A percentile compares a stretch with the other conserved stretches of the same genome.
Evolutionary conservation across 257 asterid species (phyloP).

Genomic region (Lycium barbarum): DNA sequence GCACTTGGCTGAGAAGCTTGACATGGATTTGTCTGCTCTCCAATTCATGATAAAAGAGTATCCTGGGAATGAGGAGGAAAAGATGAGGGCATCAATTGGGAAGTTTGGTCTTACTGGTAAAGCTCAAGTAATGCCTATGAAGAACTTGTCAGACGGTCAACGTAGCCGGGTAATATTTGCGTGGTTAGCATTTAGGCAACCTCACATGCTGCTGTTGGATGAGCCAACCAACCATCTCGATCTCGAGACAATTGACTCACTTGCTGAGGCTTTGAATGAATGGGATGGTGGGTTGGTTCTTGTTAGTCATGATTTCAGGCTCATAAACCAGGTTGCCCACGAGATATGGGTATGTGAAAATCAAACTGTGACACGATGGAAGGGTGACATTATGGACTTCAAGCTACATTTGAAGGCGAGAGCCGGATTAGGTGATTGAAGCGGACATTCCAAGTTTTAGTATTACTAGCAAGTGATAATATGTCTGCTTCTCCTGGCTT

Average conservation of each 20-base stretch:
- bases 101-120: conserved; percentile 88
- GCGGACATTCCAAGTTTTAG: background rate
- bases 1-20: conserved; percentile 90
- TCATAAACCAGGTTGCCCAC: conserved; percentile 94
- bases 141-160: conserved; percentile 90
- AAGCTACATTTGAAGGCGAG: conserved; percentile 78
- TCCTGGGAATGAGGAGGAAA: conserved; percentile 93
- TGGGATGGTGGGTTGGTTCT: conserved; percentile 99
- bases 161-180: conserved; percentile 90
- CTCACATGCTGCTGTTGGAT: conserved; percentile 84
- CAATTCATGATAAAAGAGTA: conserved; percentile 79
- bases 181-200: conserved; percentile 94
- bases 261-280: conserved; percentile 93
- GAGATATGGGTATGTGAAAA: conserved; percentile 99
- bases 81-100: conserved; percentile 90
- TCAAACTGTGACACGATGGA: conserved; percentile 84
- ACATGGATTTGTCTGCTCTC: conserved; percentile 80
- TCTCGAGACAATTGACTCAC: conserved; percentile 92
- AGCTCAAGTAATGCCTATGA: conserved; percentile 98
- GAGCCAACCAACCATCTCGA: conserved; percentile 99
- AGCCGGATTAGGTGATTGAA: conserved; percentile 65
- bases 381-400: conserved; percentile 92
- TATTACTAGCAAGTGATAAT: background rate
- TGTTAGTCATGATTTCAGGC: conserved; percentile 97
- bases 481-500: background rate